These are phyloP conservation scores for Stipa capillata DNA, from an alignment of 176 grass and related monocot species.

Conservation along the genomic window DNA sequence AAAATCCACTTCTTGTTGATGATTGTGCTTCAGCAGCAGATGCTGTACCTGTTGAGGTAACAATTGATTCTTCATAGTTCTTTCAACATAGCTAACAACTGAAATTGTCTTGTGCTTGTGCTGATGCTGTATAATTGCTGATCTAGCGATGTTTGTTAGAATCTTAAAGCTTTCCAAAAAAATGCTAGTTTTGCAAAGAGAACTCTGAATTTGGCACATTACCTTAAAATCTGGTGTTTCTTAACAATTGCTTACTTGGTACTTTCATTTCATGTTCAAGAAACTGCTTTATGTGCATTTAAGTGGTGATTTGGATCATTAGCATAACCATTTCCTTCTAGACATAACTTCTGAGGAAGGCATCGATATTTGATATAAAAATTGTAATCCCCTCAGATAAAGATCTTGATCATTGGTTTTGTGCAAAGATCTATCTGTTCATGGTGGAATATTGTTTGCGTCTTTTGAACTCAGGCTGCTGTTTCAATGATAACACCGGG, in stretches of 20 bases:
- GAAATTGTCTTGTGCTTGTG: not conserved
- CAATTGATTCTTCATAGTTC: constrained; percentile 19
- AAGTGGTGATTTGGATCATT: not conserved
- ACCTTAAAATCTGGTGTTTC: not conserved
- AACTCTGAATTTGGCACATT: constrained; percentile 8
- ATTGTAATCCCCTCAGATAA: not conserved
- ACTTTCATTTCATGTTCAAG: not conserved
- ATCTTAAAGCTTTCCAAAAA: not conserved
- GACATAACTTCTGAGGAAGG: not conserved
- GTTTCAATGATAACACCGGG: constrained; percentile 70
- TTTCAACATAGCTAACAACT: not conserved
- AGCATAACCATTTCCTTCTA: not conserved
- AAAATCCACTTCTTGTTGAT: constrained; percentile 80
- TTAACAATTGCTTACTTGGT: constrained; percentile 9
- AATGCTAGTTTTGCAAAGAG: constrained; percentile 4
- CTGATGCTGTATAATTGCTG: constrained; percentile 3
- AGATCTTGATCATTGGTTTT: not conserved
- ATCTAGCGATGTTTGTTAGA: not conserved
- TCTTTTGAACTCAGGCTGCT: constrained; percentile 51
- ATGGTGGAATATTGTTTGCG: not conserved
- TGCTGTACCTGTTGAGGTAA: constrained; percentile 66
- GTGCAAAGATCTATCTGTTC: not conserved
- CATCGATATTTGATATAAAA: not conserved
- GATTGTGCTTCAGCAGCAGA: constrained; percentile 71
- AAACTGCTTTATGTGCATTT: not conserved